phyloP scores from a whole-genome alignment of 768 basidiomycete genomes.

The Mycena latifolia region DNA sequence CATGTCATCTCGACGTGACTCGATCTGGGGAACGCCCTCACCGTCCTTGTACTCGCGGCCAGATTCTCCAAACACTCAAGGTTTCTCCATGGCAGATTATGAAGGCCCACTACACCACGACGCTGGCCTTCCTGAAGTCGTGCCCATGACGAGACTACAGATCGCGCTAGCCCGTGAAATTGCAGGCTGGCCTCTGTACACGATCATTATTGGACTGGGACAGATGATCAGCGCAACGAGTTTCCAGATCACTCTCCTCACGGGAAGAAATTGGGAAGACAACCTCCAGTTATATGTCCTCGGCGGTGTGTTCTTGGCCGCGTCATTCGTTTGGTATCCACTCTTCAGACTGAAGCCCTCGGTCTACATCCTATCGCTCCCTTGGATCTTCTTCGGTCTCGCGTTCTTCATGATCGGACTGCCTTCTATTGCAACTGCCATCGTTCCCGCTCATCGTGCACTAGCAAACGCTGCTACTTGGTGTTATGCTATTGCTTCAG shows the following conservation, averaged over 20 bases:
- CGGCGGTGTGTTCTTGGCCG: slow-evolving; percentile 88
- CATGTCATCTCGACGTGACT: slow-evolving; percentile 83
- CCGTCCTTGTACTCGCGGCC: slow-evolving; percentile 79
- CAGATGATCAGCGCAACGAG: slow-evolving; percentile 94
- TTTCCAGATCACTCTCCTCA: slow-evolving; percentile 93
- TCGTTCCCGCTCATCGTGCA: slow-evolving; percentile 72
- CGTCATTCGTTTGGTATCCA: slow-evolving; percentile 90
- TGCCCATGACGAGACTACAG: slow-evolving; percentile 87
- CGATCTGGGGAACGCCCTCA: slow-evolving; percentile 81
- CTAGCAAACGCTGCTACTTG: slow-evolving; percentile 87
- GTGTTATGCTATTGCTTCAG: slow-evolving; percentile 93
- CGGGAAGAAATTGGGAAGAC: slow-evolving; percentile 87
- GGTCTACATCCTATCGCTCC: slow-evolving; percentile 85
- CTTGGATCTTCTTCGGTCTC: slow-evolving; percentile 92
- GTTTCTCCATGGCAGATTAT: slow-evolving; percentile 57
- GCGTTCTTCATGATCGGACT: slow-evolving; percentile 94
- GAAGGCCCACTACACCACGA: slow-evolving; percentile 62
- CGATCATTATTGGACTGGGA: slow-evolving; percentile 88
- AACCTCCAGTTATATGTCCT: slow-evolving; percentile 90
- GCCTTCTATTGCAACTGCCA: slow-evolving; percentile 75
- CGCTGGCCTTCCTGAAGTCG: slow-evolving; percentile 66
- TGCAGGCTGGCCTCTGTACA: slow-evolving; percentile 91
- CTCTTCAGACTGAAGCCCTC: slow-evolving; percentile 92
- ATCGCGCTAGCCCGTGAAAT: slow-evolving; percentile 86
- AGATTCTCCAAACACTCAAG: slow-evolving; percentile 69